Evolutionary conservation across 805 yeast genomes (phyloP), one percentile per base, ranked within the genome.

Genomic region (Saccharomycopsis guyanensis): DNA sequence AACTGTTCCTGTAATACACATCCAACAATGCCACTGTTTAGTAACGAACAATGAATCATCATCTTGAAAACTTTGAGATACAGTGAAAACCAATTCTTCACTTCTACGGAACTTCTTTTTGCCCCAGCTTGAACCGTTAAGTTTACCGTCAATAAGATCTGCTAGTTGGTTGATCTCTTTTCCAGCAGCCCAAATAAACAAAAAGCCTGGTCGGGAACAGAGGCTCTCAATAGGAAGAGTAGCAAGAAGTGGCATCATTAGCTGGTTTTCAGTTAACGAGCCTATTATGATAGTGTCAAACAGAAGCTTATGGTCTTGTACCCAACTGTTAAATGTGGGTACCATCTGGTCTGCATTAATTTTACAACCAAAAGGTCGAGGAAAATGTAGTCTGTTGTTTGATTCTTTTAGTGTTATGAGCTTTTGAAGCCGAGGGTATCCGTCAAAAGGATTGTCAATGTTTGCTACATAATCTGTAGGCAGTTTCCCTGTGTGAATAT

Each of bases 1-100:
- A 5, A 89, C 91, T 0, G 97, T 89, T 2, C 97, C 97, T 2
- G 95, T 89, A 44, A 89, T 84, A 56, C 96, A 91, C 96, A 89
- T 88, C 85, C 96, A 84, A 57, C 97, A 89, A 64, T 91, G 97
- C 96, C 96, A 89, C 64, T 84, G 93, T 62, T 84, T 79, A 49
- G 80, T 77, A 50, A 77, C 79, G 46, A 85, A 70, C 22, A 85
- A 59, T 1, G 70, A 55, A 15, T 37, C 25, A 16, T 33, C 7
- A 10, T 10, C 5, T 13, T 34, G 38, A 34, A 8, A 18, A 16
- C 38, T 7, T 8, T 16, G n/a, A 34, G 49, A 73, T 73, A 91
- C 86, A 12, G 86, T 76, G 58, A 84, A 89, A 0, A 87, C 86
- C 47, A 91, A 68, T 58, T 91, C 97, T 61, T 89, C 97, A 13